Evolutionary conservation across 148 eudicot genomes (phyloP).

Genomic region (Drosera capensis): DNA sequence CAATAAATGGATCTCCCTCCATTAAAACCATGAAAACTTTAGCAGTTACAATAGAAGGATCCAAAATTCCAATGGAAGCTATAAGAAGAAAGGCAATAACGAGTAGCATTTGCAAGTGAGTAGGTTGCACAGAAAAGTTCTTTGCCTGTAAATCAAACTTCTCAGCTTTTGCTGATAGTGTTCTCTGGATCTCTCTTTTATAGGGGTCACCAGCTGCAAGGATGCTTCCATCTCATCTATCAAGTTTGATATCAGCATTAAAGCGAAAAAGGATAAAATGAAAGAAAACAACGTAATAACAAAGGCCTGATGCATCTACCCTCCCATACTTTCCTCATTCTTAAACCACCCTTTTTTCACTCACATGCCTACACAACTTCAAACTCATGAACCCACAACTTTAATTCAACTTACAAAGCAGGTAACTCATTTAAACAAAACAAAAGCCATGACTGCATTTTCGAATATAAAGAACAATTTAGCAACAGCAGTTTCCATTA

Average conservation of each 20-base stretch:
- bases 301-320: constrained; percentile 16
- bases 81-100: constrained; percentile 9
- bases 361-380: constrained; percentile 2
- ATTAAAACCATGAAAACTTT: constrained; percentile 49
- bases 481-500: too few relatives aligned
- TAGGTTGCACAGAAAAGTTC: too few relatives aligned
- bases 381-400: background rate
- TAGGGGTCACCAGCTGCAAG: constrained; percentile 5
- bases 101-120: constrained; percentile 7
- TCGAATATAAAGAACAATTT: too few relatives aligned
- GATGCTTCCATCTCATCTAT: background rate
- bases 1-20: constrained; percentile 40
- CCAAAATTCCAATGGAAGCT: constrained; percentile 13
- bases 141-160: too few relatives aligned
- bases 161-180: background rate
- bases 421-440: too few relatives aligned
- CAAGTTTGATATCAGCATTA: too few relatives aligned
- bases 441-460: too few relatives aligned
- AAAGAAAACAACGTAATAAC: constrained; percentile 12
- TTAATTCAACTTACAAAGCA: too few relatives aligned
- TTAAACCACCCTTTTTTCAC: constrained; percentile 18
- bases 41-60: constrained; percentile 16
- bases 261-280: too few relatives aligned
- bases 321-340: constrained; percentile 26
- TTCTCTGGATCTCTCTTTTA: constrained; percentile 4